A percentile compares a stretch with the other conserved stretches of the same genome.
These are phyloP conservation scores for Phoma sp. DNA, from an alignment of 2,329 filamentous ascomycete genomes.

Conservation along the genomic window DNA sequence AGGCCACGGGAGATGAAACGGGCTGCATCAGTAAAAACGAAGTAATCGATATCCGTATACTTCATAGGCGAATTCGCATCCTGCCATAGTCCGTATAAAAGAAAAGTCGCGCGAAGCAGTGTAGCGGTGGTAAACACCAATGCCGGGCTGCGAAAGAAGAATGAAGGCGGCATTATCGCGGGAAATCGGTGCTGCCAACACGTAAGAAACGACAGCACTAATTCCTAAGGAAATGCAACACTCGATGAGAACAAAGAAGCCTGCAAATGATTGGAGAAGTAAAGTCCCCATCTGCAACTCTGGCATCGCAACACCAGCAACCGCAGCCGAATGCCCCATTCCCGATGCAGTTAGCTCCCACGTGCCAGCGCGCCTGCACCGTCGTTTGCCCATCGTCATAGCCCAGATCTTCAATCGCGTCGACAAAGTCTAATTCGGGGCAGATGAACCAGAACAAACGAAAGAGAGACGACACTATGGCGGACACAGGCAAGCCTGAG, in stretches of 20 bases:
- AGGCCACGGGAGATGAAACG: slow-evolving; percentile 71
- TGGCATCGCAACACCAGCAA: not conserved
- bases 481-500: slow-evolving; percentile 34
- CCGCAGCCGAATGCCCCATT: slow-evolving; percentile 28
- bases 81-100: slow-evolving; percentile 90
- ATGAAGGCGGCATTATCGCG: slow-evolving; percentile 33
- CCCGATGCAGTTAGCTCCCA: slow-evolving; percentile 25
- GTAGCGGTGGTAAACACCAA: slow-evolving; percentile 55
- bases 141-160: slow-evolving; percentile 42
- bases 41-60: slow-evolving; percentile 99
- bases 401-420: slow-evolving; percentile 6
- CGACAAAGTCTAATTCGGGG: not conserved
- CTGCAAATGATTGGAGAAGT: slow-evolving; percentile 2
- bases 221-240: not conserved
- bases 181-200: not conserved
- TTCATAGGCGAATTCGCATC: slow-evolving; percentile 91
- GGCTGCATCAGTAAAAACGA: slow-evolving; percentile 95
- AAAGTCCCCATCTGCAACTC: not conserved
- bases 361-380: slow-evolving; percentile 28
- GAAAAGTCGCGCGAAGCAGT: slow-evolving; percentile 72
- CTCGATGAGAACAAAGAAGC: not conserved
- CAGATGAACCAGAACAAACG: slow-evolving; percentile 42
- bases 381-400: slow-evolving; percentile 33
- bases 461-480: slow-evolving; percentile 45
- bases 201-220: not conserved